Conservation (phyloP, 306 rosid species). For the Trifolium subterraneum region DNA sequence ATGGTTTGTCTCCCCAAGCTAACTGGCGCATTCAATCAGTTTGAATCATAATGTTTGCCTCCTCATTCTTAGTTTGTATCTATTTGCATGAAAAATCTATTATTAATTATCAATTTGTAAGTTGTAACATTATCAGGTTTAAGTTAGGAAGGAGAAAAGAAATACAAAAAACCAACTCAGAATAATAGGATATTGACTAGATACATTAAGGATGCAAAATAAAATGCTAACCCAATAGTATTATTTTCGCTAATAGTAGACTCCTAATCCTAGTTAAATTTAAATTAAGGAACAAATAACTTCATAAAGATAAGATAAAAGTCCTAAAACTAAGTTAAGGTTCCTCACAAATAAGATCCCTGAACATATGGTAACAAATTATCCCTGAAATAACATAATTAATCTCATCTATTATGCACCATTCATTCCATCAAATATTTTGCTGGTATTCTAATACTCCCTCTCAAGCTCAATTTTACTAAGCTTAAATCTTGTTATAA, state of each 20-base stretch:
- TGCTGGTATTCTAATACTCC: slow-evolving; percentile 8
- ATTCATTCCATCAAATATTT: slow-evolving; percentile 9
- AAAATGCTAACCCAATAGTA: slow-evolving; percentile 9
- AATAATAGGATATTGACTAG: slow-evolving; percentile 1
- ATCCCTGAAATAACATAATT: slow-evolving; percentile 9
- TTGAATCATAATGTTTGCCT: slow-evolving; percentile 23
- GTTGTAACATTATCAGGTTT: slow-evolving; percentile 3
- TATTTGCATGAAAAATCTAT: slow-evolving; percentile 16
- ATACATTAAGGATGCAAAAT: slow-evolving; percentile 5
- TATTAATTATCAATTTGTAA: slow-evolving; percentile 5
- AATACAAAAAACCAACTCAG: not conserved
- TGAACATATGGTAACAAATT: not conserved
- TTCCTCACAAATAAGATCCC: slow-evolving; percentile 19
- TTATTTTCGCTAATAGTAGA: slow-evolving; percentile 5
- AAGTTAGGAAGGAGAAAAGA: slow-evolving; percentile 28
- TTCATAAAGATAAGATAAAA: slow-evolving; percentile 18
- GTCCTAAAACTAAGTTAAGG: not conserved
- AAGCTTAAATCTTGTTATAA: not conserved
- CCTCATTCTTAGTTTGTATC: slow-evolving; percentile 30
- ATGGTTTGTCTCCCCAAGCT: slow-evolving; percentile 23
- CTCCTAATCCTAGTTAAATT: not conserved
- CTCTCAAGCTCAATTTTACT: slow-evolving; percentile 11
- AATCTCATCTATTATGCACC: not conserved
- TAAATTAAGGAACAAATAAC: not conserved
- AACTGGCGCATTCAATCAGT: not conserved